phyloP scores from a whole-genome alignment of 805 yeast genomes.

The Millerozyma miso region DNA sequence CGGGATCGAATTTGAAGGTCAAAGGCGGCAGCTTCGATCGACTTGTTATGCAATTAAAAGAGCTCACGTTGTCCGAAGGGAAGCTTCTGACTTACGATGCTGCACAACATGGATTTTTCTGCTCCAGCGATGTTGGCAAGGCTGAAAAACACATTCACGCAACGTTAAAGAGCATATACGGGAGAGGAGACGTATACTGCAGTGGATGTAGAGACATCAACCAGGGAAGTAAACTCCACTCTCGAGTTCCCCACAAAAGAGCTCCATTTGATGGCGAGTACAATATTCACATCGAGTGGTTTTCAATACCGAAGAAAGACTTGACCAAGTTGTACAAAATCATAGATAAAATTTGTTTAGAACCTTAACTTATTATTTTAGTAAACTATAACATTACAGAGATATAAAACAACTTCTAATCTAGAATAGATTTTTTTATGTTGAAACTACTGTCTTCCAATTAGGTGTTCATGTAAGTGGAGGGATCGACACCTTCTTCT shows the following conservation, averaged over 20 bases:
- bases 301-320: constrained; percentile 44
- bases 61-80: not conserved
- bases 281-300: constrained; percentile 53
- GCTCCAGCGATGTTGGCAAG: constrained; percentile 20
- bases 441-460: constrained; percentile 1
- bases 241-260: constrained; percentile 1
- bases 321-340: constrained; percentile 26
- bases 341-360: constrained; percentile 21
- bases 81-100: constrained; percentile 16
- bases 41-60: constrained; percentile 1
- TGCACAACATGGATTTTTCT: constrained; percentile 32
- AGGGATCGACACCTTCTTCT: constrained; percentile 95
- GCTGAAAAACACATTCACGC: constrained; percentile 44
- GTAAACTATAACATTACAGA: not conserved
- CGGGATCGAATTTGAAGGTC: constrained; percentile 14
- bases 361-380: too few species aligned
- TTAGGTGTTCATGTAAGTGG: constrained; percentile 95
- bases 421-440: constrained; percentile 3
- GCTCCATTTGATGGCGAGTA: constrained; percentile 11
- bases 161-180: constrained; percentile 34
- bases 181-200: constrained; percentile 47
- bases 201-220: constrained; percentile 36
- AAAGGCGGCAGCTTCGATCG: constrained; percentile 1
- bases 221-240: constrained; percentile 1
- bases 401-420: not conserved